phyloP scores from a whole-genome alignment of 371 early-diverging fungal genomes.

The Mycotypha africana region DNA sequence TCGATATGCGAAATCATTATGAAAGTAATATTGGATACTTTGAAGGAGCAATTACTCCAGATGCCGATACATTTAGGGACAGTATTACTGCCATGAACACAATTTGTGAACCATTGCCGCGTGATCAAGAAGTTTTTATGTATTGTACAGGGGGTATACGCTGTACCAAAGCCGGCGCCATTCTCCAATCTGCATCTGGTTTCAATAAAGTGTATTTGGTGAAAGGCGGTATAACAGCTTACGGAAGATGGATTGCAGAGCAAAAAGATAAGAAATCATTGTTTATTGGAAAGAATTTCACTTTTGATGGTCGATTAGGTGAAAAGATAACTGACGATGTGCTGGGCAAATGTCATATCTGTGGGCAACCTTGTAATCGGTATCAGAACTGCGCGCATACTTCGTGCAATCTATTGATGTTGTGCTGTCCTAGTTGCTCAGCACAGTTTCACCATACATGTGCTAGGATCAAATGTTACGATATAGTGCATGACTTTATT shows the following conservation, averaged over 20 bases:
- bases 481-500: constrained; percentile 39
- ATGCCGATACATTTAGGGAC: constrained; percentile 73
- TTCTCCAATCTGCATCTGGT: constrained; percentile 62
- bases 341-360: constrained; percentile 63
- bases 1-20: constrained; percentile 83
- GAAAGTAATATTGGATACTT: constrained; percentile 76
- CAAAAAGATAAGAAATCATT: constrained; percentile 44
- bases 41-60: constrained; percentile 66
- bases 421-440: constrained; percentile 65
- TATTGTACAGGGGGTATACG: constrained; percentile 62
- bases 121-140: constrained; percentile 71
- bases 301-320: constrained; percentile 77
- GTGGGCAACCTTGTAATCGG: constrained; percentile 59
- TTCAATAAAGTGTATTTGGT: constrained; percentile 65
- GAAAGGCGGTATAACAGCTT: constrained; percentile 76
- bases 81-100: constrained; percentile 45
- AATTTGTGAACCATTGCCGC: constrained; percentile 41
- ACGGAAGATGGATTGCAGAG: constrained; percentile 61
- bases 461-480: constrained; percentile 52
- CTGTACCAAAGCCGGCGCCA: constrained; percentile 51
- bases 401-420: constrained; percentile 69
- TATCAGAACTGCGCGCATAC: constrained; percentile 73
- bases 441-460: constrained; percentile 60
- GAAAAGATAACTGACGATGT: constrained; percentile 72
- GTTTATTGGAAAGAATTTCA: constrained; percentile 79